Evolutionary conservation across 768 basidiomycete species (phyloP).

Genomic region (Naganishia vaughanmartiniae): DNA sequence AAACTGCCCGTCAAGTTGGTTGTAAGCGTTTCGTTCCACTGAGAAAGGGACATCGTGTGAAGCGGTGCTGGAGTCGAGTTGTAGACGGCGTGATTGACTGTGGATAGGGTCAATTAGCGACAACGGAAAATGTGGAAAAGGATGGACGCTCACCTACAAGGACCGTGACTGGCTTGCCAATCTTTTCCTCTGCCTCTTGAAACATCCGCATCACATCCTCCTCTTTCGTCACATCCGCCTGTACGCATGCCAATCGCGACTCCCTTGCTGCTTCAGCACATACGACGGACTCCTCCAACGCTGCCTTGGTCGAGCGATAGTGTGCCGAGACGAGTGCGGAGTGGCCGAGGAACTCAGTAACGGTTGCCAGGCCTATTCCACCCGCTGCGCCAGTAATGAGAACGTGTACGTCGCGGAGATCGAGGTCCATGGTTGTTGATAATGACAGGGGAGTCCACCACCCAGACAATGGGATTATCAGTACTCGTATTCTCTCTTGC

Average conservation of each 20-base stretch:
- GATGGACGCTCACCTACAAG: slow-evolving; percentile 56
- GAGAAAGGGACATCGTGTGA: slow-evolving; percentile 61
- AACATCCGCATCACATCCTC: slow-evolving; percentile 60
- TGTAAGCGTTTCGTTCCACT: slow-evolving; percentile 64
- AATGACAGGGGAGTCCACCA: too few relatives aligned
- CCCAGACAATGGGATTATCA: too few relatives aligned
- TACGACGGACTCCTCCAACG: slow-evolving; percentile 50
- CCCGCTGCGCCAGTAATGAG: slow-evolving; percentile 67
- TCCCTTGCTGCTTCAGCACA: slow-evolving; percentile 35
- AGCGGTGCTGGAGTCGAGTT: slow-evolving; percentile 56
- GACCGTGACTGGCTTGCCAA: slow-evolving; percentile 40
- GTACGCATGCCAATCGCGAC: slow-evolving; percentile 53
- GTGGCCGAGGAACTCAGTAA: slow-evolving; percentile 61
- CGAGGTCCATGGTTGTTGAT: slow-evolving; percentile 58
- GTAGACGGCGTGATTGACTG: slow-evolving; percentile 62
- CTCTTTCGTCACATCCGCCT: slow-evolving; percentile 65
- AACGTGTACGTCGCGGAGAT: slow-evolving; percentile 63
- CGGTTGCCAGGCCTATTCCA: slow-evolving; percentile 69
- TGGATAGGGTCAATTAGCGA: slow-evolving; percentile 35
- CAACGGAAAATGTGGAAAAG: not conserved
- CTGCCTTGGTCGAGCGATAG: slow-evolving; percentile 60
- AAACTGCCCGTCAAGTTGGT: slow-evolving; percentile 67
- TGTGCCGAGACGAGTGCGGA: slow-evolving; percentile 69
- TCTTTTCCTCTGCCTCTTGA: slow-evolving; percentile 25
- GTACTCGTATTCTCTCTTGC: too few relatives aligned